Evolutionary conservation across 768 basidiomycete species (phyloP).

Genomic region (Hypholoma sublateritium): DNA sequence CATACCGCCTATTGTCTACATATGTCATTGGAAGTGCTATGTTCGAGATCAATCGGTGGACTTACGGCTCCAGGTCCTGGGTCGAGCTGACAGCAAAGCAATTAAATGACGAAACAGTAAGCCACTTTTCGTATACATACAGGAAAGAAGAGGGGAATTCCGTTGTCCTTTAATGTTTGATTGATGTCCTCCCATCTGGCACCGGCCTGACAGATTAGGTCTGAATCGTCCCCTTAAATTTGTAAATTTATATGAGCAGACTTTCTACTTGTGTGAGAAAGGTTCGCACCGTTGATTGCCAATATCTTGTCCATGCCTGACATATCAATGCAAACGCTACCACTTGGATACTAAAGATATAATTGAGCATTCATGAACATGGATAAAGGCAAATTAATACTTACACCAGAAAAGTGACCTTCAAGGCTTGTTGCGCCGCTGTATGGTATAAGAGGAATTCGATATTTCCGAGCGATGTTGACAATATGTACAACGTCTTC

Average conservation of each 20-base stretch:
- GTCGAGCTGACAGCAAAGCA: conserved; percentile 47
- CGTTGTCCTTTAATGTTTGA: conserved; percentile 59
- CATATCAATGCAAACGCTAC: conserved; percentile 83
- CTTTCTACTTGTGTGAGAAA: background rate
- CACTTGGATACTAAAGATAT: conserved; percentile 38
- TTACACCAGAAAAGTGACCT: conserved; percentile 79
- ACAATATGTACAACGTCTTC: conserved; percentile 84
- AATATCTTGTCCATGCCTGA: conserved; percentile 82
- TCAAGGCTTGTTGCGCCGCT: conserved; percentile 88
- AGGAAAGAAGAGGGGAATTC: conserved; percentile 84
- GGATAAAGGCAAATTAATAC: conserved; percentile 16
- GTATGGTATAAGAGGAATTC: conserved; percentile 77
- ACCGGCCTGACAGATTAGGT: conserved; percentile 77
- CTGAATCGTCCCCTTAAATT: conserved; percentile 61
- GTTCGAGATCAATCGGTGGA: background rate
- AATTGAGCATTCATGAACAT: conserved; percentile 15
- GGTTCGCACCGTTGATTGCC: conserved; percentile 60
- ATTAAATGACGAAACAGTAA: background rate
- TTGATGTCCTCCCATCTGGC: conserved; percentile 82
- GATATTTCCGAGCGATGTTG: conserved; percentile 69
- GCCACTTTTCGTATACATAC: conserved; percentile 35
- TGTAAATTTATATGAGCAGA: background rate
- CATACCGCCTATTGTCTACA: conserved; percentile 89
- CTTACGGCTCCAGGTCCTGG: conserved; percentile 71
- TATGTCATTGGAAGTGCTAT: conserved; percentile 3